phyloP scores from a whole-genome alignment of 352 stramenopile genomes.

The Globisporangium barbulae region DNA sequence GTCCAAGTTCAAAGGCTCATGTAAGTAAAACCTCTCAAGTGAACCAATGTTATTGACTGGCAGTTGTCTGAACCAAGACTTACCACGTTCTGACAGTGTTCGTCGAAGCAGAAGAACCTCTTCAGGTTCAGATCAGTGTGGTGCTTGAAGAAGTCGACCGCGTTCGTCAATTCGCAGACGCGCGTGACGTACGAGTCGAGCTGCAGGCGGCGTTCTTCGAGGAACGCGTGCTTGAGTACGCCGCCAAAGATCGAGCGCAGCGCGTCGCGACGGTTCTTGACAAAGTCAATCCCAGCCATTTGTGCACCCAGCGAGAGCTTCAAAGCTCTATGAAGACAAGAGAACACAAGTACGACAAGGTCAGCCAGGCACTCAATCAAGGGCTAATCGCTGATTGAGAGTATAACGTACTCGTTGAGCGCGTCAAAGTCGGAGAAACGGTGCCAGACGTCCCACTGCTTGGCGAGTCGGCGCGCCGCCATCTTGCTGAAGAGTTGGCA shows the following conservation, averaged over 20 bases:
- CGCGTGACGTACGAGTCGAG: constrained; percentile 52
- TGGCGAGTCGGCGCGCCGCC: constrained; percentile 38
- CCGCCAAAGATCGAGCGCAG: constrained; percentile 46
- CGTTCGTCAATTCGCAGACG: constrained; percentile 34
- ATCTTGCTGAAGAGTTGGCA: constrained; percentile 55
- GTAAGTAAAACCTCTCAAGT: background rate
- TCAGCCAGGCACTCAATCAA: background rate
- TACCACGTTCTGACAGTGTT: constrained; percentile 60
- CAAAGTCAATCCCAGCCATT: constrained; percentile 44
- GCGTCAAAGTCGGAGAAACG: constrained; percentile 65
- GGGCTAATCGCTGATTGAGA: background rate
- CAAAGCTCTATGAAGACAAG: constrained; percentile 26
- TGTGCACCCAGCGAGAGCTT: constrained; percentile 41
- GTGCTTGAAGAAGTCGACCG: constrained; percentile 62
- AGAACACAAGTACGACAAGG: background rate
- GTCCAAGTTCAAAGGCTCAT: background rate
- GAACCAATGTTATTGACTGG: background rate
- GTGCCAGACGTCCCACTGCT: constrained; percentile 64
- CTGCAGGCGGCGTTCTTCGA: constrained; percentile 48
- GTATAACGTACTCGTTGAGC: constrained; percentile 35
- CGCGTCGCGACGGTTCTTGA: constrained; percentile 52
- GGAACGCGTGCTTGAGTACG: constrained; percentile 50
- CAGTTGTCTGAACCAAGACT: constrained; percentile 7
- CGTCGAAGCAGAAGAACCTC: constrained; percentile 60
- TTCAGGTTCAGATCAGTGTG: constrained; percentile 44